A percentile compares a stretch with the other conserved stretches of the same genome.
These are phyloP conservation scores for Tetraselmis chui DNA, from an alignment of 139 green algal genomes.

Conservation along the genomic window DNA sequence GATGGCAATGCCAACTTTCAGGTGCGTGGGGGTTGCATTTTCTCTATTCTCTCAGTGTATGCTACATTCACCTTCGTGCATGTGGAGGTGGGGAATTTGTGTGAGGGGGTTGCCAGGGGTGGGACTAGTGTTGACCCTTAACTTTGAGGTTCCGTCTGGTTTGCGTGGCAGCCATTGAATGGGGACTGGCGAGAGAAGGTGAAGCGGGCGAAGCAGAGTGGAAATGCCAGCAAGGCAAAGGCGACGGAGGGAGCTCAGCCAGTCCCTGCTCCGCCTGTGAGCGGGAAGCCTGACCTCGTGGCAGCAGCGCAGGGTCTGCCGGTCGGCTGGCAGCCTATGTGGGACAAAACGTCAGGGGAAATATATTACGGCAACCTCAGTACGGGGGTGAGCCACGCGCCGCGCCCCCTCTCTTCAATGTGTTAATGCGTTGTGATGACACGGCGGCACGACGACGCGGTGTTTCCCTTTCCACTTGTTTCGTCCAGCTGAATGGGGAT, in stretches of 20 bases:
- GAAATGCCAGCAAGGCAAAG: not conserved
- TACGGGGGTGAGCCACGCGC: not conserved
- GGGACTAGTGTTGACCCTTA: no score
- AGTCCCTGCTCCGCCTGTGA: no score
- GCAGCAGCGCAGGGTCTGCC: not conserved
- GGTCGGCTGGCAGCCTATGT: not conserved
- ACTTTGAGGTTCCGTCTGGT: no score
- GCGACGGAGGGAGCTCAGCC: no score
- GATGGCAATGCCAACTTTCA: not conserved
- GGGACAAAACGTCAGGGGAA: not conserved
- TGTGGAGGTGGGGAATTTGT: no score
- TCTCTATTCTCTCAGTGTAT: no score
- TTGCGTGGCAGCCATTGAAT: not conserved
- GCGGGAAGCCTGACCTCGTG: not conserved
- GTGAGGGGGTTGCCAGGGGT: no score
- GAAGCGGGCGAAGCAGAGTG: not conserved
- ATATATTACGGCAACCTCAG: not conserved
- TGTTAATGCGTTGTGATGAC: not conserved
- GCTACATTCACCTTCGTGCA: no score
- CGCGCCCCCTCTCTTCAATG: not conserved
- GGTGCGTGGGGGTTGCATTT: no score
- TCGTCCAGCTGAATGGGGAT: no score
- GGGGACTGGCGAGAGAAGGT: not conserved
- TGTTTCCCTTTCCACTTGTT: no score
- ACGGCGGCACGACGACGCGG: not conserved